Percentiles rank a stretch among this genome's conserved stretches.
These are phyloP conservation scores for Rhizopus microsporus DNA, from an alignment of 371 early-diverging fungal species.

Conservation along the genomic window DNA sequence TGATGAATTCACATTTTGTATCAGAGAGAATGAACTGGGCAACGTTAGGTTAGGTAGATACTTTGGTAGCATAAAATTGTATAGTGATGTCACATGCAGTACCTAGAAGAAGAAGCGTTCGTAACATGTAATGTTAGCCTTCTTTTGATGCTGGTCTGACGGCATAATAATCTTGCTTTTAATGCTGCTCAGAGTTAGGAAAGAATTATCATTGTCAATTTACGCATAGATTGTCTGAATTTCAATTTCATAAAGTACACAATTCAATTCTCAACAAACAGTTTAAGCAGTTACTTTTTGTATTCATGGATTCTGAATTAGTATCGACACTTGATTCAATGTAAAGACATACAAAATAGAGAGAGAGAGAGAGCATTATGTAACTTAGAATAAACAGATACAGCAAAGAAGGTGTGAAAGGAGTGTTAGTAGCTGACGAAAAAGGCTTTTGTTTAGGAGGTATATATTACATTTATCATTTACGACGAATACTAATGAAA, in stretches of 20 bases:
- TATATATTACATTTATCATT: slow-evolving; percentile 11
- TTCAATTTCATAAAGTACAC: neutral
- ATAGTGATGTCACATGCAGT: no score
- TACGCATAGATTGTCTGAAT: no score
- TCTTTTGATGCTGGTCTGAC: no score
- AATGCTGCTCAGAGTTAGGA: no score
- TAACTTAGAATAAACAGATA: slow-evolving; percentile 20
- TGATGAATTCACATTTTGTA: no score
- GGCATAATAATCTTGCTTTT: no score
- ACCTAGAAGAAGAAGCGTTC: no score
- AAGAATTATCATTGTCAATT: no score
- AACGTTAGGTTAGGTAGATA: no score
- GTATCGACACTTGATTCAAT: slow-evolving; percentile 30
- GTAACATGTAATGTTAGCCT: no score
- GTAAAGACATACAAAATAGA: slow-evolving; percentile 11
- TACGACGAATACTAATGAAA: neutral
- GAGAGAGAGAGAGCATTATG: neutral
- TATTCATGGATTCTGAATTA: slow-evolving; percentile 33
- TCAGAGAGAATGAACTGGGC: no score
- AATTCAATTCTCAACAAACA: neutral
- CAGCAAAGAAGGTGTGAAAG: slow-evolving; percentile 46
- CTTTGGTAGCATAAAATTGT: no score
- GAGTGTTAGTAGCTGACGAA: slow-evolving; percentile 50
- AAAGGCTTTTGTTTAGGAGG: slow-evolving; percentile 51
- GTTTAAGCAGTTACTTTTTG: neutral